Percentiles rank a stretch among this genome's conserved stretches.
phyloP scores from a whole-genome alignment of 73 alveolate genomes.

The Urostyla sp. region DNA sequence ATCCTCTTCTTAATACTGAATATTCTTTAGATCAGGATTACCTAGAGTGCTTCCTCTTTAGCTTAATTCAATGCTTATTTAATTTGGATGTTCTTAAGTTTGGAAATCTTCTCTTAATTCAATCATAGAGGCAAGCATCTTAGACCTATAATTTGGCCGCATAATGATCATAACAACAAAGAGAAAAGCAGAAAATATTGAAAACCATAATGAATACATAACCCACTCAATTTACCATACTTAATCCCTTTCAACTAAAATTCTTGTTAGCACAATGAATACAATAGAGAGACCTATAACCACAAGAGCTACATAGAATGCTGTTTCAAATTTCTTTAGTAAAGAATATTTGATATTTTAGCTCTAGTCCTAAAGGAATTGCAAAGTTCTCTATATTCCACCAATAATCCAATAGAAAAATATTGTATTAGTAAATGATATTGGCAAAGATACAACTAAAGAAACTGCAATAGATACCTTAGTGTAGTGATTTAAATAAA shows the following conservation, averaged over 20 bases:
- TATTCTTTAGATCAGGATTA: not conserved
- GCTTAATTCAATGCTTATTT: not conserved
- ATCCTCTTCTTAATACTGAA: slow-evolving; percentile 6
- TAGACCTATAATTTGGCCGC: slow-evolving; percentile 24
- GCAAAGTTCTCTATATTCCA: not conserved
- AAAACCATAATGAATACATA: slow-evolving; percentile 25
- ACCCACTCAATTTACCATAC: slow-evolving; percentile 35
- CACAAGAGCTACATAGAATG: not conserved
- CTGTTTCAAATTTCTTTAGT: not conserved
- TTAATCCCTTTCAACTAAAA: not conserved
- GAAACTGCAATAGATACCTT: not conserved
- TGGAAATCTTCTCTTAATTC: not conserved
- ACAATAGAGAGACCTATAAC: not conserved
- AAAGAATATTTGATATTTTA: not conserved
- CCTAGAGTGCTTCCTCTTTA: not conserved
- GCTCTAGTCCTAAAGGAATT: not conserved
- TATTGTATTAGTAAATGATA: slow-evolving; percentile 18
- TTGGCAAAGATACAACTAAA: slow-evolving; percentile 24
- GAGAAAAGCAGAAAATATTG: slow-evolving; percentile 1
- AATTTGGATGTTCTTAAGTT: not conserved
- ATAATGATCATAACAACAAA: not conserved
- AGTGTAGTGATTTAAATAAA: not conserved
- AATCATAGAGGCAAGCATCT: not conserved
- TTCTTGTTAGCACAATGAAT: not conserved
- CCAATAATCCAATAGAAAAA: slow-evolving; percentile 35